phyloP scores from a whole-genome alignment of 495 filamentous ascomycete species.

The Oidiodendron maius region DNA sequence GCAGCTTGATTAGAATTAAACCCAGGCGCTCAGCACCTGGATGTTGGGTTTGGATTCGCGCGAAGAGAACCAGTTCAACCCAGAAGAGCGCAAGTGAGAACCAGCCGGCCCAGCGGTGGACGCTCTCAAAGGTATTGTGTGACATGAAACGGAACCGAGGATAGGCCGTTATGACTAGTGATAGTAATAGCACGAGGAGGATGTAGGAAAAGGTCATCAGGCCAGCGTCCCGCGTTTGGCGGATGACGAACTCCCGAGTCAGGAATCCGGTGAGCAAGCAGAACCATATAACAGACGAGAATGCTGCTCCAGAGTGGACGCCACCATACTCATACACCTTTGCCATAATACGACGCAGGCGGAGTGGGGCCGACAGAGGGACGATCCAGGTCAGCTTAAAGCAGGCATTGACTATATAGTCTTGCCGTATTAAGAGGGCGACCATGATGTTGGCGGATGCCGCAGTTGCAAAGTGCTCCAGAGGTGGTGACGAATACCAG shows the following conservation, averaged over 20 bases:
- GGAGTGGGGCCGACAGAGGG: conserved; percentile 55
- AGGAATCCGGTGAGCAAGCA: conserved; percentile 36
- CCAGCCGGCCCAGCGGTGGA: conserved; percentile 67
- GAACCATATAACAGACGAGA: conserved; percentile 68
- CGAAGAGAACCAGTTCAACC: conserved; percentile 35
- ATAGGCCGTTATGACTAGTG: conserved; percentile 38
- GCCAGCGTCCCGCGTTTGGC: conserved; percentile 24
- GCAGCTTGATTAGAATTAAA: conserved; percentile 43
- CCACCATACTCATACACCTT: conserved; percentile 77
- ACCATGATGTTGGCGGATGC: conserved; percentile 42
- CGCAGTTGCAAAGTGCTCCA: conserved; percentile 26
- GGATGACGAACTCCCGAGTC: conserved; percentile 37
- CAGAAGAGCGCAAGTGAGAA: conserved; percentile 54
- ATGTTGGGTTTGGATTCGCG: conserved; percentile 19
- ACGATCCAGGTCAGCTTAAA: conserved; percentile 52
- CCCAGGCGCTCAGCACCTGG: conserved; percentile 5
- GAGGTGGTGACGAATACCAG: conserved; percentile 5
- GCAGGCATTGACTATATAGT: conserved; percentile 67
- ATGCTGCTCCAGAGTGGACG: conserved; percentile 65
- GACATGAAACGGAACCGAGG: conserved; percentile 45
- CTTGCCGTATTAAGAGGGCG: conserved; percentile 59
- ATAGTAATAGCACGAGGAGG: conserved; percentile 36
- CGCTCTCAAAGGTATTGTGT: conserved; percentile 63
- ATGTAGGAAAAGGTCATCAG: conserved; percentile 30
- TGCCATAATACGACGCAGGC: conserved; percentile 56